These are phyloP conservation scores for Pholiota molesta DNA, from an alignment of 768 basidiomycete species.

Conservation along the genomic window DNA sequence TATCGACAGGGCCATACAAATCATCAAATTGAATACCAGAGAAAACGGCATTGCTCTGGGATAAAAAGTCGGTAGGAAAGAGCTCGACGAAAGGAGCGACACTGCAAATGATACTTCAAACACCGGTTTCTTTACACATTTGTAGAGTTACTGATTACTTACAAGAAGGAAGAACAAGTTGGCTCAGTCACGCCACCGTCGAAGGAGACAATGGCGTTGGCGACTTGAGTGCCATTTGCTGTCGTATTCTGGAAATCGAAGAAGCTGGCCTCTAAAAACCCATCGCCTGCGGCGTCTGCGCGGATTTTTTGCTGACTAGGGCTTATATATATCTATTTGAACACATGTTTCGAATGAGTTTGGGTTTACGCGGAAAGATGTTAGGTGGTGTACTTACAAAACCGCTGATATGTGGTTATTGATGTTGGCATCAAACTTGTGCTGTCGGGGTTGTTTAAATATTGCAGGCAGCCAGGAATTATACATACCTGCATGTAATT, in stretches of 20 bases:
- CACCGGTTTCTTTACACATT: not conserved
- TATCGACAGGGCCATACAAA: constrained; percentile 26
- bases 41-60: constrained; percentile 28
- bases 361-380: not conserved
- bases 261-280: constrained; percentile 24
- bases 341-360: not conserved
- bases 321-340: constrained; percentile 28
- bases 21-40: constrained; percentile 28
- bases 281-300: constrained; percentile 27
- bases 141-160: not conserved
- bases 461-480: not conserved
- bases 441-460: constrained; percentile 6
- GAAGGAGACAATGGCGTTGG: constrained; percentile 26
- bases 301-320: constrained; percentile 28
- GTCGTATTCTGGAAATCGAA: constrained; percentile 32
- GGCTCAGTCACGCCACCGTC: constrained; percentile 22
- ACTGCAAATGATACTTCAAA: not conserved
- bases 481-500: constrained; percentile 21
- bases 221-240: constrained; percentile 26
- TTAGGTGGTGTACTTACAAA: constrained; percentile 13
- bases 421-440: constrained; percentile 24
- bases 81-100: constrained; percentile 29
- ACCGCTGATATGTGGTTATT: constrained; percentile 21
- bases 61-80: constrained; percentile 25
- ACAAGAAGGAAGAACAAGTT: constrained; percentile 29